Conservation (phyloP, 805 yeast species). For the Yarrowia deformans region DNA sequence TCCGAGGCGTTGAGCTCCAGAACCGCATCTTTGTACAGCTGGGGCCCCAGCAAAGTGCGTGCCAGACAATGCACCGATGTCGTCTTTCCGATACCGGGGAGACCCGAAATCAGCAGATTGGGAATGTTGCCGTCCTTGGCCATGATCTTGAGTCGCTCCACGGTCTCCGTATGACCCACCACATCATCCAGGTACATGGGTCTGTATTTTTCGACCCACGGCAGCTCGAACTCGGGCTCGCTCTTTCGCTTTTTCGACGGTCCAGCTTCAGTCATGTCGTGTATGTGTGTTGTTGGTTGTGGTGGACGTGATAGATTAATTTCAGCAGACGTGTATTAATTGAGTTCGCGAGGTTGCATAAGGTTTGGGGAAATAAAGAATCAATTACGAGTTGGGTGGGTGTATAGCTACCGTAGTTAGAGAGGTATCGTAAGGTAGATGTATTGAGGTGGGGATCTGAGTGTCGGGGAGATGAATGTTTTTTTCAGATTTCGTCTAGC, state of each 20-base stretch:
- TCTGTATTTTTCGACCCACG: slow-evolving; percentile 93
- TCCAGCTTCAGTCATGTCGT: slow-evolving; percentile 33
- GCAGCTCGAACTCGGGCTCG: slow-evolving; percentile 37
- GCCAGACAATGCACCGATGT: slow-evolving; percentile 93
- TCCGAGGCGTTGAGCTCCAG: slow-evolving; percentile 95
- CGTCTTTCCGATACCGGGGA: slow-evolving; percentile 98
- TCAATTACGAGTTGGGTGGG: too few species aligned
- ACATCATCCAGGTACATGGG: slow-evolving; percentile 81
- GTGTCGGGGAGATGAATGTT: too few species aligned
- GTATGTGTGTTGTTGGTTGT: slow-evolving; percentile 2
- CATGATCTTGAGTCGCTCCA: slow-evolving; percentile 80
- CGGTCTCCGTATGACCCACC: slow-evolving; percentile 92
- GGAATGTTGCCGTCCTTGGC: slow-evolving; percentile 97
- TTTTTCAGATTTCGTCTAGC: too few species aligned
- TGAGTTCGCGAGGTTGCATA: slow-evolving; percentile 6
- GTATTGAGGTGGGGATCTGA: too few species aligned
- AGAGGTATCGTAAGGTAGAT: too few species aligned
- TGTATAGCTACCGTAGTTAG: too few species aligned
- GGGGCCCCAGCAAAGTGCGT: slow-evolving; percentile 74
- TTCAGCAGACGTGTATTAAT: slow-evolving; percentile 26
- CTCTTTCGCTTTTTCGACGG: slow-evolving; percentile 33
- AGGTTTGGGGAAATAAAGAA: not conserved
- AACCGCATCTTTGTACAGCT: slow-evolving; percentile 75
- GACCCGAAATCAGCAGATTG: slow-evolving; percentile 88
- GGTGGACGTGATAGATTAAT: not conserved